Percentiles rank a stretch among this genome's conserved stretches.
These are phyloP conservation scores for Eucalyptus fibrosa DNA, from an alignment of 345 rosid species.

Conservation along the genomic window DNA sequence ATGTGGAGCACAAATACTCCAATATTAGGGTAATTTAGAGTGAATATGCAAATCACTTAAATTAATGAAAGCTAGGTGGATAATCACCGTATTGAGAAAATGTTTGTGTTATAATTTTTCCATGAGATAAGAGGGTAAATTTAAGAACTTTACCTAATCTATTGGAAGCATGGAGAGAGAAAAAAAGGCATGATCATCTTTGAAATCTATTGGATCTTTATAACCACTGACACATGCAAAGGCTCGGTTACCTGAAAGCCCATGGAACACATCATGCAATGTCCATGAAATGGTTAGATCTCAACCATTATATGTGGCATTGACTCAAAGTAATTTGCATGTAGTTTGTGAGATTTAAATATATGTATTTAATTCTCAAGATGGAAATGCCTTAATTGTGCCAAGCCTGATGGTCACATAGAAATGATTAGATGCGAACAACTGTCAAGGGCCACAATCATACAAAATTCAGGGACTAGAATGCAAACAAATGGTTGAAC, in stretches of 20 bases:
- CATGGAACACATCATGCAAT: neutral
- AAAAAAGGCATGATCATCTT: neutral
- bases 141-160: neutral
- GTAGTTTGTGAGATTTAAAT: neutral
- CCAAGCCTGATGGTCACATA: neutral
- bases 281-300: neutral
- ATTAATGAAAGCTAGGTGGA: neutral
- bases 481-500: neutral
- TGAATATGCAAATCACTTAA: neutral
- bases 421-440: neutral
- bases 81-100: neutral
- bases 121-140: neutral
- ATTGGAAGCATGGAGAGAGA: neutral
- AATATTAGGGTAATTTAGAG: neutral
- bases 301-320: accelerated
- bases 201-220: neutral
- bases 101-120: neutral
- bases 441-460: neutral
- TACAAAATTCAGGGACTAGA: neutral
- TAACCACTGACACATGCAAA: neutral
- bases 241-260: neutral
- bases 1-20: neutral
- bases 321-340: neutral
- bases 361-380: neutral
- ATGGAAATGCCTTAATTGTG: neutral